Evolutionary conservation across 805 yeast species (phyloP).

Genomic region (Wickerhamiella bombiphila): DNA sequence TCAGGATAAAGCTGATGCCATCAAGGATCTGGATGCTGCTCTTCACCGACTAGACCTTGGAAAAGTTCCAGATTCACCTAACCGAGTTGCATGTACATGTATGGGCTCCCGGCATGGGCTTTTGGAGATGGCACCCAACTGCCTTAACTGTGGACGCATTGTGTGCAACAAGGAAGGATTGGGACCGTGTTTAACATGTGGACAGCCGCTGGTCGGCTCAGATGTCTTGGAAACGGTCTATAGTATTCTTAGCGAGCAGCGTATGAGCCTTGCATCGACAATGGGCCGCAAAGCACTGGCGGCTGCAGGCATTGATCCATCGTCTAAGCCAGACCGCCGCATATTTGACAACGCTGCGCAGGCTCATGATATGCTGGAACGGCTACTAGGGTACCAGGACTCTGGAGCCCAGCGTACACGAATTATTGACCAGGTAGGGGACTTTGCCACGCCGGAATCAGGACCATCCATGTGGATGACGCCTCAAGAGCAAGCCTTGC

Average conservation of each 20-base stretch:
- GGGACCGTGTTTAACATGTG: slow-evolving; percentile 81
- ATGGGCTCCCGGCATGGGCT: slow-evolving; percentile 81
- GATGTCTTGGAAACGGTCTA: slow-evolving; percentile 45
- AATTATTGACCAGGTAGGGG: slow-evolving; percentile 87
- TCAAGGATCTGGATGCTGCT: slow-evolving; percentile 53
- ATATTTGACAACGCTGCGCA: slow-evolving; percentile 18
- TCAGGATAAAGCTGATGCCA: slow-evolving; percentile 35
- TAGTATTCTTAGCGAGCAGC: slow-evolving; percentile 46
- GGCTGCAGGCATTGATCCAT: slow-evolving; percentile 25
- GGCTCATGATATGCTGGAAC: slow-evolving; percentile 65
- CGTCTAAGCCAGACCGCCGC: slow-evolving; percentile 1
- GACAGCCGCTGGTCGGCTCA: slow-evolving; percentile 43
- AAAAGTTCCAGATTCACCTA: slow-evolving; percentile 6
- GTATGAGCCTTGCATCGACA: slow-evolving; percentile 25
- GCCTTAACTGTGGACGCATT: slow-evolving; percentile 86
- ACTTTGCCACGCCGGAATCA: slow-evolving; percentile 51
- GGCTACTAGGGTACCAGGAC: slow-evolving; percentile 63
- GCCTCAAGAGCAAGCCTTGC: slow-evolving; percentile 74
- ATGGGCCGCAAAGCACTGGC: slow-evolving; percentile 26
- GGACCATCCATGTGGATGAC: slow-evolving; percentile 61
- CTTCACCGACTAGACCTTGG: slow-evolving; percentile 37
- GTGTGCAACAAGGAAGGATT: slow-evolving; percentile 82
- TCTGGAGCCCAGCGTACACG: slow-evolving; percentile 81
- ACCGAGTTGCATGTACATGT: slow-evolving; percentile 50
- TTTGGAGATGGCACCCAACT: slow-evolving; percentile 82